phyloP scores from a whole-genome alignment of 768 basidiomycete genomes.

The Tricholoma furcatifolium region DNA sequence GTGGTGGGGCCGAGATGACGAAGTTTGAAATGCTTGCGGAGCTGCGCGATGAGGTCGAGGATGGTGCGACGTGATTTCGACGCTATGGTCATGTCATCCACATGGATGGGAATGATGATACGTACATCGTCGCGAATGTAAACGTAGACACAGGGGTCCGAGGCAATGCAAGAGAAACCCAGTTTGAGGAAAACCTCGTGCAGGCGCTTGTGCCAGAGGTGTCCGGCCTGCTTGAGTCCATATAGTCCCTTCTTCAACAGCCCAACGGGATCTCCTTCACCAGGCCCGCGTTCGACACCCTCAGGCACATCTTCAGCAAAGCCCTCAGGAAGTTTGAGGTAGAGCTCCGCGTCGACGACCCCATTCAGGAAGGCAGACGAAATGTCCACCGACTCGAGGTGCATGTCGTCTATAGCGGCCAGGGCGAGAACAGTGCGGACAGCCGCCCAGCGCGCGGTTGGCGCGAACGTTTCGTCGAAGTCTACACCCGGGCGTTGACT shows the following conservation, averaged over 20 bases:
- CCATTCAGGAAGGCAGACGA: constrained; percentile 1
- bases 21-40: constrained; percentile 1
- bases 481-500: constrained; percentile 38
- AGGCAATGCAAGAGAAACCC: too few relatives aligned
- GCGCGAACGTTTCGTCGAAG: constrained; percentile 36
- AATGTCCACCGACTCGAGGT: constrained; percentile 17
- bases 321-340: not conserved
- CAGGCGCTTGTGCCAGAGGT: too few relatives aligned
- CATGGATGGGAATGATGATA: too few relatives aligned
- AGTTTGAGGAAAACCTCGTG: too few relatives aligned
- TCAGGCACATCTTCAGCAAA: not conserved
- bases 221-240: too few relatives aligned
- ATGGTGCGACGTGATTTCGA: too few relatives aligned
- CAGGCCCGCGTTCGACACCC: too few relatives aligned
- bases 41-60: not conserved
- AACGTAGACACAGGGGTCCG: too few relatives aligned
- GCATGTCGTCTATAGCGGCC: constrained; percentile 25
- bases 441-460: constrained; percentile 19
- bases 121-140: too few relatives aligned
- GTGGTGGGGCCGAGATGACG: constrained; percentile 1
- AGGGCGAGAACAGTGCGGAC: constrained; percentile 20
- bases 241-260: too few relatives aligned
- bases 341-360: not conserved
- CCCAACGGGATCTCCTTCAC: too few relatives aligned
- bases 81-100: too few relatives aligned